Evolutionary conservation across 805 yeast genomes (phyloP).

Genomic region (Candida sithepensis): DNA sequence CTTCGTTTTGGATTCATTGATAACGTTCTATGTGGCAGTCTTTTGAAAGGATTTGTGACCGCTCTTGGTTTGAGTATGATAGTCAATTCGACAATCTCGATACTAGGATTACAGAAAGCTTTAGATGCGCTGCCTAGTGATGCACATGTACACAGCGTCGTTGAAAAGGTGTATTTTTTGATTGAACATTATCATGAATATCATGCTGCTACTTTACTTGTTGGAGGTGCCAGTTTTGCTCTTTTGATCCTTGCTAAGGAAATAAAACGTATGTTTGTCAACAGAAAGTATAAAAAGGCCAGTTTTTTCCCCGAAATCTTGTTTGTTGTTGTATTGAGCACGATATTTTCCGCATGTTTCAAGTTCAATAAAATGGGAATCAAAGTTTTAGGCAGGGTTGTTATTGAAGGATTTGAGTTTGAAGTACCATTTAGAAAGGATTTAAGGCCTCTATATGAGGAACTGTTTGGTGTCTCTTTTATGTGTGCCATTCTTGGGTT

Average conservation of each 20-base stretch:
- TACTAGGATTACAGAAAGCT: slow-evolving; percentile 58
- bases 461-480: slow-evolving; percentile 64
- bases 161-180: slow-evolving; percentile 63
- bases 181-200: slow-evolving; percentile 40
- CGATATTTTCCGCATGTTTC: slow-evolving; percentile 45
- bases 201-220: slow-evolving; percentile 57
- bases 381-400: slow-evolving; percentile 65
- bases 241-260: slow-evolving; percentile 40
- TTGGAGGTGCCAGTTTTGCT: slow-evolving; percentile 53
- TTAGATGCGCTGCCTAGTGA: slow-evolving; percentile 41
- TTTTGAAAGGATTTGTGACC: slow-evolving; percentile 77
- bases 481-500: slow-evolving; percentile 84
- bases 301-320: slow-evolving; percentile 84
- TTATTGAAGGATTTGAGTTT: slow-evolving; percentile 46
- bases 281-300: slow-evolving; percentile 36
- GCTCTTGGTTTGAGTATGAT: slow-evolving; percentile 86
- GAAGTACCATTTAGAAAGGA: slow-evolving; percentile 54
- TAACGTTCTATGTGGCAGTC: slow-evolving; percentile 70
- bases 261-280: slow-evolving; percentile 35
- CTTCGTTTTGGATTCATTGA: slow-evolving; percentile 85
- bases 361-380: slow-evolving; percentile 56
- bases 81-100: slow-evolving; percentile 67
- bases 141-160: slow-evolving; percentile 63
- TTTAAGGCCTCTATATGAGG: slow-evolving; percentile 46
- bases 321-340: slow-evolving; percentile 61